Conservation (phyloP, 352 stramenopile genomes). For the Pythium utonaiense region DNA sequence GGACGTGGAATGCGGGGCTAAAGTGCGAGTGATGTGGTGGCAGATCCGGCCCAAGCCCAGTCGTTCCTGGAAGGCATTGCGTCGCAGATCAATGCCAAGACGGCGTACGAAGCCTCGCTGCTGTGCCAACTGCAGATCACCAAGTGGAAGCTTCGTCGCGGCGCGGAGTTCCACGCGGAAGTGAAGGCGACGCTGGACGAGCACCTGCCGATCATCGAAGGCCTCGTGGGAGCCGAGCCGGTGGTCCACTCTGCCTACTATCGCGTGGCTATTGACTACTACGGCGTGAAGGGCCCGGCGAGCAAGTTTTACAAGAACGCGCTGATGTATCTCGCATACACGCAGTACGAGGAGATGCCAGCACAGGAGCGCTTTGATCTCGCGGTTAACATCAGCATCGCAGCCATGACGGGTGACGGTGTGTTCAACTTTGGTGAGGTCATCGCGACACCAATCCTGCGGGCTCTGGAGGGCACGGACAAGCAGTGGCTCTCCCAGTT, state of each 20-base stretch:
- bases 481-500: conserved; percentile 95
- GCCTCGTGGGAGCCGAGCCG: conserved; percentile 81
- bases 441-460: conserved; percentile 92
- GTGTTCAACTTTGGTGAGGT: conserved; percentile 99
- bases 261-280: conserved; percentile 91
- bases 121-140: conserved; percentile 79
- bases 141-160: conserved; percentile 65
- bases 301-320: conserved; percentile 96
- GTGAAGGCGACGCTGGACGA: conserved; percentile 72
- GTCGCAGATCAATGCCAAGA: conserved; percentile 55
- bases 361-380: conserved; percentile 80
- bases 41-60: conserved; percentile 63
- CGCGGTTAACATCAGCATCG: conserved; percentile 93
- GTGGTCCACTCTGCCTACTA: conserved; percentile 94
- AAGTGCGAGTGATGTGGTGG: neutral
- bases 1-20: neutral
- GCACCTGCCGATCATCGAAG: conserved; percentile 72
- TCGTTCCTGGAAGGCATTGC: conserved; percentile 68
- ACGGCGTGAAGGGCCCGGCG: conserved; percentile 85
- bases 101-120: conserved; percentile 58
- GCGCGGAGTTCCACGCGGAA: conserved; percentile 45
- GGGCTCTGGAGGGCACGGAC: conserved; percentile 84
- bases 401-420: conserved; percentile 94
- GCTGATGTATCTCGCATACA: conserved; percentile 96
- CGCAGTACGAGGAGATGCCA: conserved; percentile 88